These are phyloP conservation scores for Saccharomycopsis hybrid DNA, from an alignment of 1,139 yeast species.

Conservation along the genomic window DNA sequence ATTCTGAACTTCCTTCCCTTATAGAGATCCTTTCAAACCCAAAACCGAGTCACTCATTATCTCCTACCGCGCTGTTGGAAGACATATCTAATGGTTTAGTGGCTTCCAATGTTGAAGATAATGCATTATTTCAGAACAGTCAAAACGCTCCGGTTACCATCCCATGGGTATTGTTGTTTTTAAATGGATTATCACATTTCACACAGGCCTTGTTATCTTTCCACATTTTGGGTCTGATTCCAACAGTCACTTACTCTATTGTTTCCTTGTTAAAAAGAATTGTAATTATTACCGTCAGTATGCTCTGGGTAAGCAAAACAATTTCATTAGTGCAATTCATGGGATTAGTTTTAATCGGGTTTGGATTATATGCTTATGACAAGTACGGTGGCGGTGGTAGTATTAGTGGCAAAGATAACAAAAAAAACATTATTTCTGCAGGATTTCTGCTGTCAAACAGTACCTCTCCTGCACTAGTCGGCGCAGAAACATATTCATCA, in stretches of 20 bases:
- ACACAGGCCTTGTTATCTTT: conserved; percentile 83
- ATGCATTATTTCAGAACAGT: no score
- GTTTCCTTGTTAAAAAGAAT: conserved; percentile 87
- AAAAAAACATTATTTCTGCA: not conserved
- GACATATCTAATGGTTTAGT: no score
- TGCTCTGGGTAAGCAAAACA: conserved; percentile 53
- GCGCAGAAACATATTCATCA: no score
- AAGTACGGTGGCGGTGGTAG: conserved; percentile 46
- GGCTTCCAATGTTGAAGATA: no score
- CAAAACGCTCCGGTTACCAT: no score
- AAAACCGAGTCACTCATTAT: no score
- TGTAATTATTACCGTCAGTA: conserved; percentile 75
- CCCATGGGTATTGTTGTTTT: conserved; percentile 33
- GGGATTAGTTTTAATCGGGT: conserved; percentile 60
- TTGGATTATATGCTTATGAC: conserved; percentile 41
- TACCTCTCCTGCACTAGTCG: no score
- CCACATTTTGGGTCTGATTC: conserved; percentile 77
- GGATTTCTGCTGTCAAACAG: no score
- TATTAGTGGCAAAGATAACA: not conserved
- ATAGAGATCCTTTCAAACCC: not conserved
- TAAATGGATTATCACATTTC: conserved; percentile 76
- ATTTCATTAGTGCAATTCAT: conserved; percentile 46
- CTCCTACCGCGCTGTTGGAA: no score
- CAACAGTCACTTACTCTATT: conserved; percentile 89
- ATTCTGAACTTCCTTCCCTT: conserved; percentile 40